Conservation (phyloP, 1,284 basidiomycete genomes). For the Inonotus hispidus region DNA sequence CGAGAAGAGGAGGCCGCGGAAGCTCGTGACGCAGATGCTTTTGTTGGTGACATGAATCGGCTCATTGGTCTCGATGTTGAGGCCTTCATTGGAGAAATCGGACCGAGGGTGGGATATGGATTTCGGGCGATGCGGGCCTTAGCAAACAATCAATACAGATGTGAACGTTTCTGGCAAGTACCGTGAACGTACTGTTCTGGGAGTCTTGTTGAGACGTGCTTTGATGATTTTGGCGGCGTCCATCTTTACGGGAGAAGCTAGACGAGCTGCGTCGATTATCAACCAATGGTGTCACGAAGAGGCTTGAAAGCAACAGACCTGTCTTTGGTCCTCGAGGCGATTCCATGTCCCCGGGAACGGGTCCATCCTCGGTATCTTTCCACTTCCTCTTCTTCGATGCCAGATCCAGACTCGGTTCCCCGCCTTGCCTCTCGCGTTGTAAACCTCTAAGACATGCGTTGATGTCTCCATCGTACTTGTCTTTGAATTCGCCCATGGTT, state of each 20-base stretch:
- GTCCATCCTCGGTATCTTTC: constrained; percentile 35
- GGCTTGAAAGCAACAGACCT: constrained; percentile 37
- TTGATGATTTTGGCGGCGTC: constrained; percentile 13
- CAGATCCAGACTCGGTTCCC: constrained; percentile 49
- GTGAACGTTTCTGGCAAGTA: not conserved
- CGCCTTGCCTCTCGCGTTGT: constrained; percentile 47
- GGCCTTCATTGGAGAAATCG: constrained; percentile 5
- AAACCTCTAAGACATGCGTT: constrained; percentile 60
- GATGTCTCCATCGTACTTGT: constrained; percentile 70
- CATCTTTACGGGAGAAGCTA: constrained; percentile 15
- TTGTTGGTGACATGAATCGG: constrained; percentile 25
- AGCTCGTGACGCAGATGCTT: constrained; percentile 26
- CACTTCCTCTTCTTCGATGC: constrained; percentile 69
- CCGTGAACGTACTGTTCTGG: constrained; percentile 2
- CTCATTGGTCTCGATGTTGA: constrained; percentile 24
- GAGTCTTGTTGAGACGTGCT: constrained; percentile 15
- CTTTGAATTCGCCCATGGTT: constrained; percentile 69
- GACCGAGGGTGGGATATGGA: constrained; percentile 23
- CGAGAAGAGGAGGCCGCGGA: constrained; percentile 29
- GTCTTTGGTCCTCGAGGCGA: constrained; percentile 50
- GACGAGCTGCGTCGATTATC: constrained; percentile 8
- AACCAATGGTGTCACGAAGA: not conserved
- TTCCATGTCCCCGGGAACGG: constrained; percentile 33
- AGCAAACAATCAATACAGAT: not conserved
- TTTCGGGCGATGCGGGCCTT: constrained; percentile 22